Base-by-base conservation (phyloP, 352 stramenopile species). In the Globisporangium rhizosaccharum region DNA sequence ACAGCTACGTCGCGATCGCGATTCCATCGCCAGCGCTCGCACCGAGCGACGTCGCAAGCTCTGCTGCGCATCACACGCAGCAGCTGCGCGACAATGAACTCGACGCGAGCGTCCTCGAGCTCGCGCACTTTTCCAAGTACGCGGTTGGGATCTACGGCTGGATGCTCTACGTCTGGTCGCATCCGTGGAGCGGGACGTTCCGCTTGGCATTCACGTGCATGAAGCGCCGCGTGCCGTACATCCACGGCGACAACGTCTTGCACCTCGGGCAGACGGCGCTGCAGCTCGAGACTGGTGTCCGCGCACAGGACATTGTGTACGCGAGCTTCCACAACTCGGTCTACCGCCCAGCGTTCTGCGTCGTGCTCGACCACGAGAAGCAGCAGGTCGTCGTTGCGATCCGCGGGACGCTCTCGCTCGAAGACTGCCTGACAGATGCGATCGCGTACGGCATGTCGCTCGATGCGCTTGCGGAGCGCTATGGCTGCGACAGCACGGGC, bases 141-240 rank as follows among this genome's bases (percentile, higher is more conserved):
- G 80, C 86, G 0, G 70, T 94, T 30, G 83, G 86, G 12, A 95
- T 95, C 54, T 95, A 94, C 65, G 86, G 86, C 11, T 95, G 86
- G 86, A 95, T 95, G 84, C 68, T 95, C 46, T 95, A 89, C 62
- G 79, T 95, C 28, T 95, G 86, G 86, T 92, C 83, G n/a, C 82
- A 92, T 50, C 86, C 86, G 9, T 95, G 86, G 84, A 90, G 59
- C n/a, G 81, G 80, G 33, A 88, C 79, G 2, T 83, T 90, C 39
- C 66, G 79, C 14, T 63, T 95, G 4, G 79, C 85, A 6, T 88
- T 95, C 44, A 82, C 81, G 51, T 93, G 83, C 59, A 61, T 88
- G 48, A 90, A 87, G 59, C 80, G 78, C 23, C 67, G 68, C 10
- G 53, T 71, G 23, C 44, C 30, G 20, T 90, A 88, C 62, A 88